Evolutionary conservation across 345 rosid genomes (phyloP).

Genomic region (Hibiscus tridactylites): DNA sequence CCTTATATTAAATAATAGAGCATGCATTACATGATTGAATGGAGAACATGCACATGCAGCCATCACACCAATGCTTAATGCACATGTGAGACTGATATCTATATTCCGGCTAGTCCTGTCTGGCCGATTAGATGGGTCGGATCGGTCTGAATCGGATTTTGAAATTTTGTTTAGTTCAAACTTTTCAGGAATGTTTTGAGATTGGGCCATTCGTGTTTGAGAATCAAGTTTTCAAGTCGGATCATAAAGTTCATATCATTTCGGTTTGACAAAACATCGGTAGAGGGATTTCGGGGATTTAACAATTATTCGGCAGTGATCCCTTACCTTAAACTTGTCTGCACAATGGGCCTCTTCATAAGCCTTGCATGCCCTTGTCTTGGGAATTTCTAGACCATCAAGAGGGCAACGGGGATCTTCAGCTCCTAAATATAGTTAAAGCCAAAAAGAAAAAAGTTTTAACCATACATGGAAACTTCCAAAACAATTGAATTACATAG

Average conservation of each 20-base stretch:
- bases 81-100: neutral
- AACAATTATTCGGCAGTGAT: neutral
- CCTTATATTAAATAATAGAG: neutral
- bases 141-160: too few species aligned
- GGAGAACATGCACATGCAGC: neutral
- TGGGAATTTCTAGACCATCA: constrained; percentile 51
- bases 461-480: neutral
- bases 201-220: too few species aligned
- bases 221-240: too few species aligned
- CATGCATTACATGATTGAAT: neutral
- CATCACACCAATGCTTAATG: neutral
- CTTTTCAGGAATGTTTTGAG: too few species aligned
- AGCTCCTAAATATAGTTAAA: constrained; percentile 34
- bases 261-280: too few species aligned
- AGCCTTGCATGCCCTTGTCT: constrained; percentile 34
- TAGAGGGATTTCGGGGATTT: neutral
- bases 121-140: neutral
- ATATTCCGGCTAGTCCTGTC: neutral
- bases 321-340: constrained; percentile 47
- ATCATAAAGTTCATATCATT: too few species aligned
- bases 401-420: constrained; percentile 82
- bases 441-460: neutral
- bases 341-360: constrained; percentile 29
- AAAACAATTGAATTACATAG: neutral
- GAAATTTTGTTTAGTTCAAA: too few species aligned